A percentile compares a stretch with the other conserved stretches of the same genome.
Conservation (phyloP, 2,329 filamentous ascomycete genomes). For the Pyrenophora seminiperda region DNA sequence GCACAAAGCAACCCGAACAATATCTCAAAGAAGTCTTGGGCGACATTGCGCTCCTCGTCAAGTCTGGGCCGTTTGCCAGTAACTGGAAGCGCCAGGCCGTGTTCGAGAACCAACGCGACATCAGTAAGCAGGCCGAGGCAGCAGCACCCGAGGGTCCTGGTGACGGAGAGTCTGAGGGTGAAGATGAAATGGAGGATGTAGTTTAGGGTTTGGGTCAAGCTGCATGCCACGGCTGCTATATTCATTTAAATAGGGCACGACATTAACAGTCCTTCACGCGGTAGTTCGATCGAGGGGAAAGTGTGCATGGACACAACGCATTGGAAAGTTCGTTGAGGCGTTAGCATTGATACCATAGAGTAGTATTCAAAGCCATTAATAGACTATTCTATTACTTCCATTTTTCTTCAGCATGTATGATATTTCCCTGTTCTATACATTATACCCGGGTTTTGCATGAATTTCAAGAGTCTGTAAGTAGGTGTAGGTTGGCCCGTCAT, state of each 20-base stretch:
- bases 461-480: no score
- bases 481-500: neutral
- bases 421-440: no score
- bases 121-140: conserved; percentile 37
- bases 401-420: no score
- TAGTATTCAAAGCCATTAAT: neutral
- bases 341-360: neutral
- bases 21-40: conserved; percentile 86
- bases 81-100: conserved; percentile 81
- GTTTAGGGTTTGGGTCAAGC: conserved; percentile 18
- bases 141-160: conserved; percentile 52
- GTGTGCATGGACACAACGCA: no score
- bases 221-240: no score
- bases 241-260: no score
- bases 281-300: no score
- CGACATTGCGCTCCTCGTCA: conserved; percentile 80
- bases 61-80: conserved; percentile 82
- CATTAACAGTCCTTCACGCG: no score
- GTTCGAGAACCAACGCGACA: conserved; percentile 56
- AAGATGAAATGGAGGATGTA: conserved; percentile 81
- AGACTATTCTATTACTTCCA: no score
- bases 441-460: no score
- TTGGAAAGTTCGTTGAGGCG: no score
- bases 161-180: conserved; percentile 70
- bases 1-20: conserved; percentile 85